phyloP scores from a whole-genome alignment of 192 early-diverging fungal species.

The Pilobolus umbonatus region DNA sequence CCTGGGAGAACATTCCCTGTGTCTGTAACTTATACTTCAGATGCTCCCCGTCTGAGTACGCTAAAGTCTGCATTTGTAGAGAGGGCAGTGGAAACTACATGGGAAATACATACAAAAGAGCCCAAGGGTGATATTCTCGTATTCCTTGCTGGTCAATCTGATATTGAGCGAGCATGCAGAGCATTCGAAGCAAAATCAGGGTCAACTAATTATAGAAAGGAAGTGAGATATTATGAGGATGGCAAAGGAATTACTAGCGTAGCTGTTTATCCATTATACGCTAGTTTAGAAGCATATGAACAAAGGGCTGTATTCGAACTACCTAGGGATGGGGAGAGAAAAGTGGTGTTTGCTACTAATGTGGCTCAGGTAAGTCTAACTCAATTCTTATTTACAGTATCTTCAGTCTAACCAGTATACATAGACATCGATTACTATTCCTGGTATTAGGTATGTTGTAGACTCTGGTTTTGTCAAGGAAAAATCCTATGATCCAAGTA shows the following conservation, averaged over 20 bases:
- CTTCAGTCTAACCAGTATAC: not conserved
- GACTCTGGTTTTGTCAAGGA: slow-evolving; percentile 94
- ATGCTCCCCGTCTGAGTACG: slow-evolving; percentile 52
- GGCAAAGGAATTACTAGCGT: slow-evolving; percentile 37
- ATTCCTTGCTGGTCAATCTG: slow-evolving; percentile 94
- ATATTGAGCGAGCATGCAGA: slow-evolving; percentile 82
- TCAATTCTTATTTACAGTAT: not conserved
- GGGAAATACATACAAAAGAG: slow-evolving; percentile 74
- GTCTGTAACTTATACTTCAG: slow-evolving; percentile 42
- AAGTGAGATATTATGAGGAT: slow-evolving; percentile 43
- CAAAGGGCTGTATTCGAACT: slow-evolving; percentile 90
- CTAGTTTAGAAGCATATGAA: slow-evolving; percentile 71
- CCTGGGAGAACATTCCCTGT: slow-evolving; percentile 66
- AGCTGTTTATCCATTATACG: slow-evolving; percentile 60
- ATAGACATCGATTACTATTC: slow-evolving; percentile 86
- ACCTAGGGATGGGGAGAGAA: slow-evolving; percentile 63
- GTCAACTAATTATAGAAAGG: slow-evolving; percentile 40
- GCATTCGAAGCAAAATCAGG: slow-evolving; percentile 45
- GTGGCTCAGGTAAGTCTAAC: slow-evolving; percentile 72
- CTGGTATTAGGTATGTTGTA: slow-evolving; percentile 91
- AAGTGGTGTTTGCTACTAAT: slow-evolving; percentile 95
- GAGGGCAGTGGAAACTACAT: slow-evolving; percentile 66
- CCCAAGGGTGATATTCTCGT: slow-evolving; percentile 89
- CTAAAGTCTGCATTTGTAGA: slow-evolving; percentile 68
- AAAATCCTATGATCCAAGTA: slow-evolving; percentile 90